Percentiles rank a stretch among this genome's conserved stretches.
These are phyloP conservation scores for Hortiboletus flavorubellus DNA, from an alignment of 768 basidiomycete species.

Conservation along the genomic window DNA sequence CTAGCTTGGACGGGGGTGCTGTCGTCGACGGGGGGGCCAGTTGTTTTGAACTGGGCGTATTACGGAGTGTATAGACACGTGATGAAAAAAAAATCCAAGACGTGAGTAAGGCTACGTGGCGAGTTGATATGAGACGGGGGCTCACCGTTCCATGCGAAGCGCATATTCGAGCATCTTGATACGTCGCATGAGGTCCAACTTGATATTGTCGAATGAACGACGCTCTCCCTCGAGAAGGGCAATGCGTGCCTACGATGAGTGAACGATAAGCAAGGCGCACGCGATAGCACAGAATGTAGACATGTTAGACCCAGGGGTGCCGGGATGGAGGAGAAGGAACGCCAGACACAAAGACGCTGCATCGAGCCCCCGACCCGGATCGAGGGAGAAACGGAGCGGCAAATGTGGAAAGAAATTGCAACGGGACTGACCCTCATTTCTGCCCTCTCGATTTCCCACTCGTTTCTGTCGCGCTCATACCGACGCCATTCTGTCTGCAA, in stretches of 20 bases:
- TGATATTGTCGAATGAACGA: slow-evolving; percentile 94
- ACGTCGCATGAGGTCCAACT: slow-evolving; percentile 91
- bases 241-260: slow-evolving; percentile 73
- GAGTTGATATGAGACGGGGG: slow-evolving; percentile 12
- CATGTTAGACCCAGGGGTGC: neutral
- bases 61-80: slow-evolving; percentile 23
- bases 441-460: slow-evolving; percentile 99
- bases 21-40: slow-evolving; percentile 53
- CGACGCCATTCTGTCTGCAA: slow-evolving; percentile 97
- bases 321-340: neutral
- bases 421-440: slow-evolving; percentile 86
- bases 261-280: slow-evolving; percentile 14
- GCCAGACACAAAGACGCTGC: neutral
- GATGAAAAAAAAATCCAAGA: slow-evolving; percentile 26
- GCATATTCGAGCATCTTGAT: slow-evolving; percentile 99
- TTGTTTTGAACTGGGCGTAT: slow-evolving; percentile 67
- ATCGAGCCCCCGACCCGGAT: neutral
- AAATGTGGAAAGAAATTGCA: neutral
- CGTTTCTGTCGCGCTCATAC: slow-evolving; percentile 97
- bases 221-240: slow-evolving; percentile 96
- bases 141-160: slow-evolving; percentile 90
- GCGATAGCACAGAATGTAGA: neutral
- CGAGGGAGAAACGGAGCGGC: neutral
- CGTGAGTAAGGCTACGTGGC: slow-evolving; percentile 4
- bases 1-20: slow-evolving; percentile 64